Base-by-base conservation (phyloP, 352 stramenopile genomes). In the Detonula confervacea region DNA sequence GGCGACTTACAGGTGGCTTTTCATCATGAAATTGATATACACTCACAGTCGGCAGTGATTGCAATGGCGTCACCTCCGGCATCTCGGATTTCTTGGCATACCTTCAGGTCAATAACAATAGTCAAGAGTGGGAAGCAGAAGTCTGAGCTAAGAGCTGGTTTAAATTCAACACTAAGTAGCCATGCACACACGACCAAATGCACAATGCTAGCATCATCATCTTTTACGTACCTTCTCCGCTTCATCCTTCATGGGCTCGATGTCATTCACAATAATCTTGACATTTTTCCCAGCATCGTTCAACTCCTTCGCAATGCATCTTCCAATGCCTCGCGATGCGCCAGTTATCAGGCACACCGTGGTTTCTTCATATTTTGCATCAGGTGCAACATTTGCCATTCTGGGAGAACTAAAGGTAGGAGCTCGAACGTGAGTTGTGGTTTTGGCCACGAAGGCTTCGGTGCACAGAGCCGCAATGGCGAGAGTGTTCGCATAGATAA, bases 301-400 rank as follows among this genome's bases (percentile, higher is more conserved):
- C n/a, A 94, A 75, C 29, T 87, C 81, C 33, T 90, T 47, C 12
- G 86, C 87, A 55, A 93, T 89, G 57, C 84, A 79, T 49, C 67
- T 79, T 67, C 87, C 87, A 51, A 92, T 80, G 47, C 76, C 76
- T 67, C 69, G 52, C 16, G 67, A 80, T 42, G 69, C 55, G 30
- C 76, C 76, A 12, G 76, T 84, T 18, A 84, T 54, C 2, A 84
- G 54, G 46, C 76, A 84, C n/a, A 84, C 76, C 56, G 75, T 84
- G 33, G 69, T 18, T 68, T 68, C 57, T 37, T 68, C 71, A 33
- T 54, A 4, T 35, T 16, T 24, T 57, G 24, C 30, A 12, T 65
- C 24, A 12, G 25, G 62, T 27, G 35, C 61, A 70, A 63, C 75
- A 64, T 86, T 65, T 35, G 24, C 44, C 67, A 78, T 83, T 68